Conservation (phyloP, 2,329 filamentous ascomycete species). For the Aspergillus sp. region DNA sequence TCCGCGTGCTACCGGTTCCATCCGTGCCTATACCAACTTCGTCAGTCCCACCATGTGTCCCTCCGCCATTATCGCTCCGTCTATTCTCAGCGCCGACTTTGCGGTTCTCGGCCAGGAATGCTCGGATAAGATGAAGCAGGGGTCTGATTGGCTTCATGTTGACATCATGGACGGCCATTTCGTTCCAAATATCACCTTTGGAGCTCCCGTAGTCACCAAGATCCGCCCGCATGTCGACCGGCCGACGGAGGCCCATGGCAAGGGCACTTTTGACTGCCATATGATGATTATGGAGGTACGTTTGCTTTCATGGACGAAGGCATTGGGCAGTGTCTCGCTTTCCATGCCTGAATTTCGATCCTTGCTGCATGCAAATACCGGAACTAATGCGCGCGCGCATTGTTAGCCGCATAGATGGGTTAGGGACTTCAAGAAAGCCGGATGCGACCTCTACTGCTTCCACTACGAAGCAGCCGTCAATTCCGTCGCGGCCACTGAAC, state of each 20-base stretch:
- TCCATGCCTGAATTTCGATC: not conserved
- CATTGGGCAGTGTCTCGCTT: too few species aligned
- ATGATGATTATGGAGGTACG: slow-evolving; percentile 98
- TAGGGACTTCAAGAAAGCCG: slow-evolving; percentile 84
- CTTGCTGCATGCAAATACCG: not conserved
- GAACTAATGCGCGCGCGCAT: not conserved
- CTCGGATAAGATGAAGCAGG: slow-evolving; percentile 71
- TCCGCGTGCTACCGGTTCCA: slow-evolving; percentile 1
- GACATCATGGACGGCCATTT: slow-evolving; percentile 99
- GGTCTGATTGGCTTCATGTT: slow-evolving; percentile 88
- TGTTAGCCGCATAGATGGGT: slow-evolving; percentile 95
- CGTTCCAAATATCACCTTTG: slow-evolving; percentile 96
- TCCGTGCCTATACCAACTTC: not conserved
- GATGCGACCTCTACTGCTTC: slow-evolving; percentile 99
- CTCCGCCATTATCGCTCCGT: slow-evolving; percentile 88
- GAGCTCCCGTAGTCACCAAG: slow-evolving; percentile 88
- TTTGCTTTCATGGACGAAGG: not conserved
- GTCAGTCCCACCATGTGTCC: slow-evolving; percentile 62
- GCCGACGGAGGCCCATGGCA: slow-evolving; percentile 60
- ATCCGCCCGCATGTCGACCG: slow-evolving; percentile 77
- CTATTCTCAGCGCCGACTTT: slow-evolving; percentile 97
- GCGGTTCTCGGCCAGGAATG: slow-evolving; percentile 80
- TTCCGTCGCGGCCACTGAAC: slow-evolving; percentile 74
- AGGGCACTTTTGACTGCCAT: slow-evolving; percentile 96
- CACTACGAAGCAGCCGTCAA: slow-evolving; percentile 91